Evolutionary conservation across 2,329 filamentous ascomycete species (phyloP), one percentile per base, ranked within the genome.

Genomic region (Endocalyx cinctus): DNA sequence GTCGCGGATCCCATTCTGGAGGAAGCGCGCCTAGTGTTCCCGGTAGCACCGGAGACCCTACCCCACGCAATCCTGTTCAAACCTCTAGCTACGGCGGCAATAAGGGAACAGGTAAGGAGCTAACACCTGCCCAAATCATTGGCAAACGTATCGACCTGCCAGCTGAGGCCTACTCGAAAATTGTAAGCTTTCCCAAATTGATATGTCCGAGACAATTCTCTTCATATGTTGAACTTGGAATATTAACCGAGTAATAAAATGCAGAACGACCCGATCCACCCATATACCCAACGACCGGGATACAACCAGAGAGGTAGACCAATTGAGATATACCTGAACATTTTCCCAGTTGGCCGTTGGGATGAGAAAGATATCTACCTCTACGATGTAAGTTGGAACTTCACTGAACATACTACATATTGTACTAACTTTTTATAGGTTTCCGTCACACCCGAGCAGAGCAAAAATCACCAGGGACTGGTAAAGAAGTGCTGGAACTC

Each of bases 401-500:
- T 10, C 2, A n/a, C n/a, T n/a, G n/a, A n/a, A n/a, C 4, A 10
- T 17, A 11, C n/a, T 4, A 1, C 13, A 12, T 23, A 3, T 13
- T 5, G 13, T 10, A 25, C 45, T 45, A 33, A 46, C n/a, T 14
- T 2, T n/a, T 10, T 17, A n/a, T 38, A 87, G 84, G 66, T 94
- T 17, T 54, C 71, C 4, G 71, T 90, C 27, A 76, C 79, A 2
- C 77, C 71, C 2, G 78, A 78, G 7, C 64, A n/a, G 8, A n/a
- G 62, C 37, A 86, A 83, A 58, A 52, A 47, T 2, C 43, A 62
- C 4, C 69, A 73, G 5, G 73, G 74, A 4, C 65, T 92, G 5
- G 72, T 87, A 49, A 80, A 78, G 55, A 88, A 86, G 54, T 74
- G 88, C 17, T 96, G 87, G 87, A 63, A 76, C 1, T 83, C 81